Percentiles rank a stretch among this genome's conserved stretches.
phyloP scores from a whole-genome alignment of 2,329 filamentous ascomycete genomes.

The Fusarium bactridioides region DNA sequence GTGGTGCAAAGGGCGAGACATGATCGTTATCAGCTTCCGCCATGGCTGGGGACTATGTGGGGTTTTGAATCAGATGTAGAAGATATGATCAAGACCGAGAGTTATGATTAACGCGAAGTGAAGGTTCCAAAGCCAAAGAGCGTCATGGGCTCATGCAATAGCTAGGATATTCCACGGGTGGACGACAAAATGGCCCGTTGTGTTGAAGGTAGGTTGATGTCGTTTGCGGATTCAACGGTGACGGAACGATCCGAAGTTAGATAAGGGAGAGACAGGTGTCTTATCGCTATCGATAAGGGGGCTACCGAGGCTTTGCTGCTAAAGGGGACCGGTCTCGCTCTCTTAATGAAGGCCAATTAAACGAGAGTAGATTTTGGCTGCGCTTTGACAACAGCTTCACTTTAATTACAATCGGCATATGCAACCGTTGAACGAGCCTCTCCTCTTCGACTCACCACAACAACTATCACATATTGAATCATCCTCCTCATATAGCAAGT shows the following conservation, averaged over 20 bases:
- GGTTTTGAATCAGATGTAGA: neutral
- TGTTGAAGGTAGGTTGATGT: constrained; percentile 25
- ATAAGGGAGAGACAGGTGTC: constrained; percentile 9
- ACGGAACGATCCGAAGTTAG: constrained; percentile 21
- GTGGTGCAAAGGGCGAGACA: constrained; percentile 57
- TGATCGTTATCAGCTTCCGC: constrained; percentile 47
- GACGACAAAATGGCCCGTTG: constrained; percentile 10
- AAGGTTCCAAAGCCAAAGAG: neutral
- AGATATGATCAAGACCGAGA: neutral
- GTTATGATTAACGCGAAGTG: neutral
- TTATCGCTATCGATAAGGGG: constrained; percentile 37
- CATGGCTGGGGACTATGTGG: constrained; percentile 38
- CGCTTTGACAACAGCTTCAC: neutral
- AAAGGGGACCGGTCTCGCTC: constrained; percentile 23
- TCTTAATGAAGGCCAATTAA: neutral
- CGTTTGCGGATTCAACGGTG: constrained; percentile 29
- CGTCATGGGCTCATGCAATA: neutral
- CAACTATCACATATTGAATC: neutral
- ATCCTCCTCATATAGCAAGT: neutral
- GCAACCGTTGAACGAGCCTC: neutral
- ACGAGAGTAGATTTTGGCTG: neutral
- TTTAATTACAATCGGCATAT: neutral
- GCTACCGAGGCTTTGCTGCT: constrained; percentile 21
- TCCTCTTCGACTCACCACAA: neutral
- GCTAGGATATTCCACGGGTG: neutral